These are phyloP conservation scores for Chlamydomonas sphaeroides DNA, from an alignment of 139 green algal species.

Conservation along the genomic window DNA sequence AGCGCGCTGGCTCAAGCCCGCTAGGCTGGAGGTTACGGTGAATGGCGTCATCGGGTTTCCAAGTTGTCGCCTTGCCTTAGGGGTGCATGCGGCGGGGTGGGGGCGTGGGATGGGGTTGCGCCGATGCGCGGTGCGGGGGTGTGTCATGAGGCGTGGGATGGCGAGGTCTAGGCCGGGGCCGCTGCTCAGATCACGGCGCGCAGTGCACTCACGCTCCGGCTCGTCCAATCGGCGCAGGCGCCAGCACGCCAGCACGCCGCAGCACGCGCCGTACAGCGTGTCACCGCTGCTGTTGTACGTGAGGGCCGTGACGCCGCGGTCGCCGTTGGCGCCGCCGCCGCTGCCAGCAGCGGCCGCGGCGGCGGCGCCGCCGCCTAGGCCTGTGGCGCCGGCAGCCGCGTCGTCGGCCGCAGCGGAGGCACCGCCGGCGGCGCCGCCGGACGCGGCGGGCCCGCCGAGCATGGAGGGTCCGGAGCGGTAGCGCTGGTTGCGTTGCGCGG, in stretches of 20 bases:
- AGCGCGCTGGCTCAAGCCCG: too few relatives aligned
- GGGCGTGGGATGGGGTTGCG: too few relatives aligned
- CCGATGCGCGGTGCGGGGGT: too few relatives aligned
- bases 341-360: neutral
- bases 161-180: neutral
- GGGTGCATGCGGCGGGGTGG: neutral
- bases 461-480: too few relatives aligned
- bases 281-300: neutral
- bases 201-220: conserved; percentile 22
- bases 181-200: neutral
- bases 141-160: too few relatives aligned
- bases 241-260: conserved; percentile 29
- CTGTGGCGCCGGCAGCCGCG: too few relatives aligned
- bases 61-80: neutral
- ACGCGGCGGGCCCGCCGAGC: too few relatives aligned
- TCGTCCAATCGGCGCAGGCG: conserved; percentile 3
- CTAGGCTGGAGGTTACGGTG: too few relatives aligned
- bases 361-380: neutral
- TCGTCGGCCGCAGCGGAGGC: too few relatives aligned
- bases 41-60: too few relatives aligned
- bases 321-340: neutral
- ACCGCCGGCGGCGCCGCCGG: too few relatives aligned
- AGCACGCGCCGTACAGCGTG: neutral
- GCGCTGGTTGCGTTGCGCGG: too few relatives aligned
- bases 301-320: conserved; percentile 9